Conservation (phyloP, 2,329 filamentous ascomycete genomes). For the Penicillium sp. region DNA sequence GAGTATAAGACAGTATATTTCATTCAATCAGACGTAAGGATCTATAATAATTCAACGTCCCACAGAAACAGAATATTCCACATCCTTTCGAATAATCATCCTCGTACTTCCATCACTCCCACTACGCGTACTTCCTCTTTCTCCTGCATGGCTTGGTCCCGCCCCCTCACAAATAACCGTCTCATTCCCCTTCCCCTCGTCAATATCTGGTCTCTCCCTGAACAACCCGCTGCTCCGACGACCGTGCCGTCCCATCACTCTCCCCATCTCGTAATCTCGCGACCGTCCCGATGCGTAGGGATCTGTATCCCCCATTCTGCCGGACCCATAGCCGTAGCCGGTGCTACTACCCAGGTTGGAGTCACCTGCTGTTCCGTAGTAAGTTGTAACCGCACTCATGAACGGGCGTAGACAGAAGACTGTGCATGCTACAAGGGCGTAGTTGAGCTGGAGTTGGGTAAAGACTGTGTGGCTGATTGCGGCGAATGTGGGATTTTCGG, state of each 20-base stretch:
- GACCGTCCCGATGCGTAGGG: not conserved
- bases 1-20: too few species aligned
- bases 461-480: conserved; percentile 38
- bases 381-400: conserved; percentile 41
- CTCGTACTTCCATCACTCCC: conserved; percentile 19
- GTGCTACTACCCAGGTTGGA: conserved; percentile 30
- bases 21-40: too few species aligned
- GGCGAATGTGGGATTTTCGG: not conserved
- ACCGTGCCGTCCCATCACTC: not conserved
- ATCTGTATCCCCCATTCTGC: conserved; percentile 18
- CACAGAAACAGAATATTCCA: conserved; percentile 30
- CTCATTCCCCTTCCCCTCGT: not conserved
- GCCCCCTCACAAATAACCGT: not conserved
- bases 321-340: conserved; percentile 12
- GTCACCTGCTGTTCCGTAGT: conserved; percentile 40
- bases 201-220: not conserved
- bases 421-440: conserved; percentile 42
- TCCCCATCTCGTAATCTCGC: not conserved
- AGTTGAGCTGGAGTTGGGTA: conserved; percentile 41
- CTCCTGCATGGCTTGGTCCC: conserved; percentile 12
- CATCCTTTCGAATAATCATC: conserved; percentile 41
- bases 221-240: not conserved
- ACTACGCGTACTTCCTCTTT: conserved; percentile 5
- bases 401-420: conserved; percentile 42
- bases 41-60: too few species aligned